These are phyloP conservation scores for Aspergillus phoenicis DNA, from an alignment of 2,329 filamentous ascomycete genomes.

Conservation along the genomic window DNA sequence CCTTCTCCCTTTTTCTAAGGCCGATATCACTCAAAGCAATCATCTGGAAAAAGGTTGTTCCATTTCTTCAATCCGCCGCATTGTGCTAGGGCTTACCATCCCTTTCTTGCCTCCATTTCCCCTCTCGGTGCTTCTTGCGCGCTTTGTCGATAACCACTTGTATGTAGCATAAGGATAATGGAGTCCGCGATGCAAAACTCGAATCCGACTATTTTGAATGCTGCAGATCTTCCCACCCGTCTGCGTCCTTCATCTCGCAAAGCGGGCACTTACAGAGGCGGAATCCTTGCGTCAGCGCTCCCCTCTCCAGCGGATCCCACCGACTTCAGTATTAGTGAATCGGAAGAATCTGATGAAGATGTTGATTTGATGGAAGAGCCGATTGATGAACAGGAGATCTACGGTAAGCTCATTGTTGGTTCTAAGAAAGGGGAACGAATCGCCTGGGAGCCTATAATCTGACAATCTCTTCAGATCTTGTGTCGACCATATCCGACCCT, in stretches of 20 bases:
- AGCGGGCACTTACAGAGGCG: conserved; percentile 35
- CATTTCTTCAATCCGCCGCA: too few relatives aligned
- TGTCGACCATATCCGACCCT: conserved; percentile 91
- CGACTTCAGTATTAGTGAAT: conserved; percentile 49
- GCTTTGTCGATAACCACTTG: not conserved
- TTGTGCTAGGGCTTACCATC: too few relatives aligned
- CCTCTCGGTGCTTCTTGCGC: not conserved
- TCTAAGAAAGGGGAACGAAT: not conserved
- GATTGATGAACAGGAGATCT: conserved; percentile 97
- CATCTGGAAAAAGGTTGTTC: too few relatives aligned
- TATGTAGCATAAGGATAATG: conserved; percentile 24
- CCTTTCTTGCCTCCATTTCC: not conserved
- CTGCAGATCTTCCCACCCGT: conserved; percentile 84
- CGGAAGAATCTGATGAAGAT: conserved; percentile 47
- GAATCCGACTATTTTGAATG: conserved; percentile 89
- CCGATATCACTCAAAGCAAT: too few relatives aligned
- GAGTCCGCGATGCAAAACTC: conserved; percentile 52
- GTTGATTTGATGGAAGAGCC: conserved; percentile 71
- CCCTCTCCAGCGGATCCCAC: conserved; percentile 52
- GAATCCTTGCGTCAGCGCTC: conserved; percentile 57
- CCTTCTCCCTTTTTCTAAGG: too few relatives aligned
- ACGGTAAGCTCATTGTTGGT: conserved; percentile 60
- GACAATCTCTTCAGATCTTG: conserved; percentile 66
- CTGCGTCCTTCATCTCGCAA: conserved; percentile 51
- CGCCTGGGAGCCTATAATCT: conserved; percentile 1